These are phyloP conservation scores for Physcia stellaris DNA, from an alignment of 495 filamentous ascomycete genomes.

Conservation along the genomic window DNA sequence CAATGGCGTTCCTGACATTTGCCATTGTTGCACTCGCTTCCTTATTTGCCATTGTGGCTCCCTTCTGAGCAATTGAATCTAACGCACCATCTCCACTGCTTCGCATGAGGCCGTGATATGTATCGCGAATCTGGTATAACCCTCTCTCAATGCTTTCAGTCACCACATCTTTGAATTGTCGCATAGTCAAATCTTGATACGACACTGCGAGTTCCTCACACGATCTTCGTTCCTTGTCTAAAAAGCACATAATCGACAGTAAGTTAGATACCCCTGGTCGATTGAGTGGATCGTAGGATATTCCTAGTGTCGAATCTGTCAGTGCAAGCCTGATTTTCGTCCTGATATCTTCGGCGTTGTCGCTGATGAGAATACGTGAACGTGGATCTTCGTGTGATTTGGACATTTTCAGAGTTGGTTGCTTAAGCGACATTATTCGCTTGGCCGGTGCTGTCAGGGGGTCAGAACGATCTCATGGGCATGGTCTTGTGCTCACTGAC, in stretches of 20 bases:
- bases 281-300: conserved; percentile 55
- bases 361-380: conserved; percentile 74
- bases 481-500: neutral
- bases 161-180: conserved; percentile 52
- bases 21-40: conserved; percentile 59
- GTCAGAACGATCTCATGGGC: conserved; percentile 3
- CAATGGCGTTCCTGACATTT: conserved; percentile 46
- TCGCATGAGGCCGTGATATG: conserved; percentile 39
- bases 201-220: conserved; percentile 42
- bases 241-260: conserved; percentile 57
- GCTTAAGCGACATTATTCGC: conserved; percentile 75
- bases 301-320: conserved; percentile 53
- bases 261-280: conserved; percentile 84
- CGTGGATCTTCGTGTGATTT: conserved; percentile 61
- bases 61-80: conserved; percentile 43
- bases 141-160: conserved; percentile 37
- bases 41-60: conserved; percentile 42
- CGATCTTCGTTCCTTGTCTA: conserved; percentile 31
- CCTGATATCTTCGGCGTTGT: conserved; percentile 42
- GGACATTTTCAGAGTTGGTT: conserved; percentile 77
- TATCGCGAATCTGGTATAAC: conserved; percentile 45
- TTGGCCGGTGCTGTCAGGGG: conserved; percentile 48
- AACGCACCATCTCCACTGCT: conserved; percentile 37
- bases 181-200: conserved; percentile 36
- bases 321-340: conserved; percentile 56